Percentiles rank a stretch among this genome's conserved stretches.
Evolutionary conservation across 768 basidiomycete species (phyloP).

Genomic region (Saitozyma sp.): DNA sequence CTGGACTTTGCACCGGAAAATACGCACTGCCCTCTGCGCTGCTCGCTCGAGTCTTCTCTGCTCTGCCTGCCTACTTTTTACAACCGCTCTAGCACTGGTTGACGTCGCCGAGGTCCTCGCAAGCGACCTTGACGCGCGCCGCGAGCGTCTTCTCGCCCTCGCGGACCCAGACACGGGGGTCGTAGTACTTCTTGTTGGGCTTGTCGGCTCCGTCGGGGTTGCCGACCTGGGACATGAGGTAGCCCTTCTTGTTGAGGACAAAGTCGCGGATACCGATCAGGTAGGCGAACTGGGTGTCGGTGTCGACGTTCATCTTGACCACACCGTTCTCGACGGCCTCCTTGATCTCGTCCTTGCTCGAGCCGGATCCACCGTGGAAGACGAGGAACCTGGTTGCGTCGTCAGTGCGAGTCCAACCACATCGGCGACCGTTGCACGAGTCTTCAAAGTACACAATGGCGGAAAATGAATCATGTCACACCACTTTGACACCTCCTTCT

Average conservation of each 20-base stretch:
- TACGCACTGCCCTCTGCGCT: too few species aligned
- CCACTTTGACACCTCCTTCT: constrained; percentile 49
- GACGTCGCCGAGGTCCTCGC: constrained; percentile 71
- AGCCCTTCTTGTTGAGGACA: constrained; percentile 77
- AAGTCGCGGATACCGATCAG: constrained; percentile 87
- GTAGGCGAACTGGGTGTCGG: constrained; percentile 69
- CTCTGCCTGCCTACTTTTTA: too few species aligned
- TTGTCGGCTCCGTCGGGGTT: constrained; percentile 96
- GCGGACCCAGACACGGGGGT: constrained; percentile 97
- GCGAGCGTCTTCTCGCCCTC: constrained; percentile 93
- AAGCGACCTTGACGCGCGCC: constrained; percentile 89
- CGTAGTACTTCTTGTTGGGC: constrained; percentile 98
- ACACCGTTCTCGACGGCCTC: constrained; percentile 89
- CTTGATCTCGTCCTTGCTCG: constrained; percentile 90
- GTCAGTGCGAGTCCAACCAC: constrained; percentile 1
- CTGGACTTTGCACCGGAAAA: too few species aligned
- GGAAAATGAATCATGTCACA: constrained; percentile 25
- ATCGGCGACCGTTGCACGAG: neutral
- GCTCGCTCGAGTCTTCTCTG: too few species aligned
- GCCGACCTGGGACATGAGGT: constrained; percentile 86
- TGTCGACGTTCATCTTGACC: constrained; percentile 99
- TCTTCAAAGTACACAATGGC: too few species aligned
- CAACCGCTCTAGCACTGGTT: constrained; percentile 26
- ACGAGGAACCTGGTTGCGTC: constrained; percentile 76
- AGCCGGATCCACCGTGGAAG: constrained; percentile 99